These are phyloP conservation scores for Mortierella sp. DNA, from an alignment of 371 early-diverging fungal species.

Conservation along the genomic window DNA sequence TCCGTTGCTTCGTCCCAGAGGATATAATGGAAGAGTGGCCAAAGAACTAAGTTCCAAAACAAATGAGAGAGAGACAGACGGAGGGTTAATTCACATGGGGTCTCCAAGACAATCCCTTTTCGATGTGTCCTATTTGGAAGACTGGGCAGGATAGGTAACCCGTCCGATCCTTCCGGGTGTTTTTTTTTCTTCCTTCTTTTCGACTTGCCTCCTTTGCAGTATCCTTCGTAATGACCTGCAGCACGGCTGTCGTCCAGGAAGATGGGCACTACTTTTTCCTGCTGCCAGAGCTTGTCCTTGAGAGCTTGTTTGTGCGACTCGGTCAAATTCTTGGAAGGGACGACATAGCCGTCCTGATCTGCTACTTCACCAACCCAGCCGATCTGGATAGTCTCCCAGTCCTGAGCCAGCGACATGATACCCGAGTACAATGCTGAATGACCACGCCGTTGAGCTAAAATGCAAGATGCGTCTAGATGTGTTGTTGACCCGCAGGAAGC, in stretches of 20 bases:
- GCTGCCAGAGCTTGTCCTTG: slow-evolving; percentile 57
- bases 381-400: slow-evolving; percentile 68
- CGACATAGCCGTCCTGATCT: slow-evolving; percentile 56
- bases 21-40: slow-evolving; percentile 99
- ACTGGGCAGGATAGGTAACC: too few species aligned
- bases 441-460: slow-evolving; percentile 64
- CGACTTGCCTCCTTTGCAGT: slow-evolving; percentile 88
- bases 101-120: too few species aligned
- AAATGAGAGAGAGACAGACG: slow-evolving; percentile 1
- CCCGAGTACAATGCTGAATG: slow-evolving; percentile 85
- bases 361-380: slow-evolving; percentile 74
- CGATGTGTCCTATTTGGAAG: too few species aligned
- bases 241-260: slow-evolving; percentile 80
- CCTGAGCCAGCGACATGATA: slow-evolving; percentile 63
- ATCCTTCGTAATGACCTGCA: slow-evolving; percentile 87
- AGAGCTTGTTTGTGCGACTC: slow-evolving; percentile 57
- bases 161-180: too few species aligned
- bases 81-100: not conserved
- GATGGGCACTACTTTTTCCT: slow-evolving; percentile 77
- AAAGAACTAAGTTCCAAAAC: slow-evolving; percentile 70
- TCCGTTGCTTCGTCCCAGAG: slow-evolving; percentile 87
- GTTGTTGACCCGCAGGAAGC: not conserved
- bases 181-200: too few species aligned
- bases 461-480: slow-evolving; percentile 30
- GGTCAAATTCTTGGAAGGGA: slow-evolving; percentile 40